Evolutionary conservation across 495 filamentous ascomycete genomes (phyloP).

Genomic region (Schizothecium vesticola): DNA sequence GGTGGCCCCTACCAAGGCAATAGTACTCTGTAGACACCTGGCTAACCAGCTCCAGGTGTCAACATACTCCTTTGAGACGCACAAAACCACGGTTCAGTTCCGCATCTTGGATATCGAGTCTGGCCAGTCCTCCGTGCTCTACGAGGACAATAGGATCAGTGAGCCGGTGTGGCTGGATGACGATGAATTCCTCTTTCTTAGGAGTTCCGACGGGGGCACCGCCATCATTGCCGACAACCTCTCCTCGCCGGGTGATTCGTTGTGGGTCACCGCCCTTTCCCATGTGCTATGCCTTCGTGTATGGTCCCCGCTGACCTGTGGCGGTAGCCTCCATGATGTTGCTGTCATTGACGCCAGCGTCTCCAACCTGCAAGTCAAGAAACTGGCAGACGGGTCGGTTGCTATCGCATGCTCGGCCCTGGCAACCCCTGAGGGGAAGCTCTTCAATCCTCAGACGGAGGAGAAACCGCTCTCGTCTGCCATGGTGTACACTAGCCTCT

Average conservation of each 20-base stretch:
- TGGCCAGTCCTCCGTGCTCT: conserved; percentile 61
- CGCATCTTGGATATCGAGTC: conserved; percentile 65
- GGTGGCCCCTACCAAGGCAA: too few relatives aligned
- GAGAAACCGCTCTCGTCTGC: conserved; percentile 53
- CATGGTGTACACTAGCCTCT: conserved; percentile 63
- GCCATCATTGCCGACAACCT: conserved; percentile 55
- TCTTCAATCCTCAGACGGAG: conserved; percentile 56
- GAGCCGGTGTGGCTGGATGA: conserved; percentile 74
- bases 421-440: conserved; percentile 54
- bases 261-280: not conserved
- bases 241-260: conserved; percentile 32
- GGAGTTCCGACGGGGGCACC: conserved; percentile 61
- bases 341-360: conserved; percentile 61
- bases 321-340: conserved; percentile 51
- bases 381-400: conserved; percentile 55
- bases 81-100: conserved; percentile 69
- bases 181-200: conserved; percentile 62
- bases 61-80: conserved; percentile 77
- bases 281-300: not conserved
- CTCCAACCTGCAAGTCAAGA: conserved; percentile 67
- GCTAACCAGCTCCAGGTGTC: conserved; percentile 35
- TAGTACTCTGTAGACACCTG: not conserved
- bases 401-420: conserved; percentile 64
- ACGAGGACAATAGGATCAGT: conserved; percentile 55
- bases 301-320: conserved; percentile 2